Base-by-base conservation (phyloP, 495 filamentous ascomycete genomes). In the Schizothecium vesticola region DNA sequence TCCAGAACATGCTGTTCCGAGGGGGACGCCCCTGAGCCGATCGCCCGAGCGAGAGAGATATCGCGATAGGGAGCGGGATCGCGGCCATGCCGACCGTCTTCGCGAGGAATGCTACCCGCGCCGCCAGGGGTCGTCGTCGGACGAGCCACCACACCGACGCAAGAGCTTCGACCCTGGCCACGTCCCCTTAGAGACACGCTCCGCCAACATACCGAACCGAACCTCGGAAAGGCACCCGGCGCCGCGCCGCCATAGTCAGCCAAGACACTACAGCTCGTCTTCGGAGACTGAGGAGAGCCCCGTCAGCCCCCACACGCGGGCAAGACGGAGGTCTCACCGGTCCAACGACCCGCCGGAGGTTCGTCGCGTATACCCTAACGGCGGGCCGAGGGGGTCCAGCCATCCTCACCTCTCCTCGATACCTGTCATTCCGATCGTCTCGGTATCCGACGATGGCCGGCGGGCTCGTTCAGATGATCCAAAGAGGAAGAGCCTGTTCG, bases 1-100 rank as follows among this genome's bases (percentile, higher is more conserved):
- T 24, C 61, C 61, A 22, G 61, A 55, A n/a, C 61, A 64, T 11
- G 29, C 28, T 23, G 43, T 55, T 13, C 61, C 61, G 16, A 29
- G 61, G 13, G 61, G 61, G 3, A 33, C 43, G 29, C 67, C 67
- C 16, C 31, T 67, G 22, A 67, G 56, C 55, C 70, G 65, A n/a
- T 73, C 74, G 8, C 72, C 70, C 8, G 75, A 77, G 61, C 65
- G 72, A 5, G 74, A 74, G 8, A 73, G 73, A 51, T 74, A 79
- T 31, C 71, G 71, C 31, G 74, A 75, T 56, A 65, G 69, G 24
- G 71, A 74, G 21, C 70, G 73, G 19, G 76, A 76, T 19, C 65
- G 59, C 2, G 71, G 74, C 56, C 61, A 59, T 13, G 69, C 66
- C 29, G 67, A 73, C 16, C 66, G 67, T 60, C 63, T 33, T 23